A percentile compares a stretch with the other conserved stretches of the same genome.
phyloP scores from a whole-genome alignment of 2,329 filamentous ascomycete genomes.

The Neopestalotiopsis sp. region DNA sequence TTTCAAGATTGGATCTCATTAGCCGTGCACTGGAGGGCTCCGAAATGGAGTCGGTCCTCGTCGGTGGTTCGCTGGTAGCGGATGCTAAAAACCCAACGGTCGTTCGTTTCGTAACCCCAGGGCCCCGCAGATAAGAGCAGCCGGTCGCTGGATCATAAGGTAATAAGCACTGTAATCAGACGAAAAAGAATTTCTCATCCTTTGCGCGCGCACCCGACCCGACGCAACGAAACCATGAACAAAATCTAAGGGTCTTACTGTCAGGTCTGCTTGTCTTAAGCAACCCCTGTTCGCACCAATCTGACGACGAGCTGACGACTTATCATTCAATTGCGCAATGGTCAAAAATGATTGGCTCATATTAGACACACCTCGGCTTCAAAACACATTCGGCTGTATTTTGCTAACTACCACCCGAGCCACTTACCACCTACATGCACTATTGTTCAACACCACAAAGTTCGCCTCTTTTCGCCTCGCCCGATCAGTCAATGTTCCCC shows the following conservation, averaged over 20 bases:
- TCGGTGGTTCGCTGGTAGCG: too few relatives aligned
- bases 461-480: not conserved
- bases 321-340: not conserved
- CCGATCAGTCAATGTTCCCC: not conserved
- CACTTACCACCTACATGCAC: too few relatives aligned
- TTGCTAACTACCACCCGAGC: not conserved
- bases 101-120: not conserved
- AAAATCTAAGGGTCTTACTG: not conserved
- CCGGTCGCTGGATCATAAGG: not conserved
- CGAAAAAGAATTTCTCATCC: not conserved
- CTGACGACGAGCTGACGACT: constrained; percentile 3
- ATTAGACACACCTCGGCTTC: not conserved
- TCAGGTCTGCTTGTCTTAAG: not conserved
- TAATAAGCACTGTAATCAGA: not conserved
- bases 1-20: not conserved
- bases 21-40: not conserved
- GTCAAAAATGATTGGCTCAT: not conserved
- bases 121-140: not conserved
- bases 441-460: not conserved
- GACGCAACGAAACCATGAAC: not conserved
- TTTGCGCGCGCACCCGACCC: not conserved
- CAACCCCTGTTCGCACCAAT: not conserved
- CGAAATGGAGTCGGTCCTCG: too few relatives aligned
- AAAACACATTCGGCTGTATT: not conserved
- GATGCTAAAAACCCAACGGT: not conserved